These are phyloP conservation scores for Fusarium albosuccineum DNA, from an alignment of 2,329 filamentous ascomycete genomes.

Conservation along the genomic window DNA sequence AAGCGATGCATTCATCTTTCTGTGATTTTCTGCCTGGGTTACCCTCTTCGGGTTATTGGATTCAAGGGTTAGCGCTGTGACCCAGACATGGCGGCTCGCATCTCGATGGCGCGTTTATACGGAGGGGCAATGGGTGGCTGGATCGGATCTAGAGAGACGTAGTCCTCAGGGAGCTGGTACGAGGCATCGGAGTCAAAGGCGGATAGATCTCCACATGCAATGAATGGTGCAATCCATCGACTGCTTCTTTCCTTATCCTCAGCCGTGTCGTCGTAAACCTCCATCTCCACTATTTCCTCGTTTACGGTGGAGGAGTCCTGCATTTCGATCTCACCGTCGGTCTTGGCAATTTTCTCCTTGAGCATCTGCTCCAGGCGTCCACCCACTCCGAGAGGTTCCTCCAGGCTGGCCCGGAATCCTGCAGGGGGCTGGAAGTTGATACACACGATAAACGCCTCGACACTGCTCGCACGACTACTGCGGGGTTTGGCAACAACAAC, in stretches of 20 bases:
- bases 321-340: conserved; percentile 51
- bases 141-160: conserved; percentile 89
- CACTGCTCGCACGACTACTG: conserved; percentile 93
- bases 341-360: conserved; percentile 54
- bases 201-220: conserved; percentile 96
- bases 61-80: conserved; percentile 42
- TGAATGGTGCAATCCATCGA: conserved; percentile 93
- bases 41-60: not conserved
- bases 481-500: conserved; percentile 95
- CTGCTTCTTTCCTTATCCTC: conserved; percentile 53
- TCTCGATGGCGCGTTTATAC: conserved; percentile 90
- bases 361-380: conserved; percentile 66
- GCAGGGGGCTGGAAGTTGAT: conserved; percentile 85
- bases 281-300: conserved; percentile 60
- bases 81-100: conserved; percentile 59
- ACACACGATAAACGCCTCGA: conserved; percentile 97
- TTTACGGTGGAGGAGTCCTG: conserved; percentile 56
- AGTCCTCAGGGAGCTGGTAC: conserved; percentile 87
- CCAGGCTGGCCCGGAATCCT: conserved; percentile 81
- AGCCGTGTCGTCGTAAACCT: conserved; percentile 61
- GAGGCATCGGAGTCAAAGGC: conserved; percentile 96
- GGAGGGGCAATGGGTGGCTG: conserved; percentile 97
- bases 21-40: conserved; percentile 17
- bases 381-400: conserved; percentile 79
- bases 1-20: conserved; percentile 37